Conservation (phyloP, 2,329 filamentous ascomycete genomes). For the Penicillium brasilianum region DNA sequence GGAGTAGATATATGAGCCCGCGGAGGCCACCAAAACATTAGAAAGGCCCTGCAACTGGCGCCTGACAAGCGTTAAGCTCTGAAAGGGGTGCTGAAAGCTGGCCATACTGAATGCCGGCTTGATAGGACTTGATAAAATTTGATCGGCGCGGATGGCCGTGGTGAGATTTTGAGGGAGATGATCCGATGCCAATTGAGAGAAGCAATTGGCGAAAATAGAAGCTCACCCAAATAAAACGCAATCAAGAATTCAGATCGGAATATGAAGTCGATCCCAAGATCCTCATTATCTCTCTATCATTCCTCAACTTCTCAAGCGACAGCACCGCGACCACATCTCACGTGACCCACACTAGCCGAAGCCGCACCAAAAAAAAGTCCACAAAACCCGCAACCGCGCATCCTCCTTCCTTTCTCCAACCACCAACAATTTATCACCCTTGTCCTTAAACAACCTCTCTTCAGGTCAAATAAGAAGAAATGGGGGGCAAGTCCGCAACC, state of each 20-base stretch:
- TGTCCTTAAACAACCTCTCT: constrained; percentile 98
- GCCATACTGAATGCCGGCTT: constrained; percentile 35
- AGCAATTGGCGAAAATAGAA: neutral
- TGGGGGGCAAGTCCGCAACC: constrained; percentile 95
- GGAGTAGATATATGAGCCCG: constrained; percentile 72
- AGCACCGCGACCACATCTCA: constrained; percentile 27
- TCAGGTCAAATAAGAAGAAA: constrained; percentile 87
- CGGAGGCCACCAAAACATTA: constrained; percentile 71
- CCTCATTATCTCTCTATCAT: neutral
- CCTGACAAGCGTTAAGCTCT: constrained; percentile 58
- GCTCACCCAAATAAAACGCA: neutral
- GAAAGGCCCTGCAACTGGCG: constrained; percentile 28
- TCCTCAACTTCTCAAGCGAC: constrained; percentile 7
- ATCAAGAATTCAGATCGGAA: neutral
- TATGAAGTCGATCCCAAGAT: neutral
- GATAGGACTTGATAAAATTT: constrained; percentile 22
- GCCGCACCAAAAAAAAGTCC: constrained; percentile 46
- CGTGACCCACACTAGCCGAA: constrained; percentile 44
- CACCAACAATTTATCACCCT: constrained; percentile 65
- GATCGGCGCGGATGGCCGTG: constrained; percentile 1
- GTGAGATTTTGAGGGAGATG: neutral
- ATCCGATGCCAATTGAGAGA: neutral
- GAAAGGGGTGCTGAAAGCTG: constrained; percentile 61
- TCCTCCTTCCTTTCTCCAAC: constrained; percentile 29
- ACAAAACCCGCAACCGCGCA: constrained; percentile 29